These are phyloP conservation scores for Nakazawaea peltata DNA, from an alignment of 805 yeast species.

Conservation along the genomic window DNA sequence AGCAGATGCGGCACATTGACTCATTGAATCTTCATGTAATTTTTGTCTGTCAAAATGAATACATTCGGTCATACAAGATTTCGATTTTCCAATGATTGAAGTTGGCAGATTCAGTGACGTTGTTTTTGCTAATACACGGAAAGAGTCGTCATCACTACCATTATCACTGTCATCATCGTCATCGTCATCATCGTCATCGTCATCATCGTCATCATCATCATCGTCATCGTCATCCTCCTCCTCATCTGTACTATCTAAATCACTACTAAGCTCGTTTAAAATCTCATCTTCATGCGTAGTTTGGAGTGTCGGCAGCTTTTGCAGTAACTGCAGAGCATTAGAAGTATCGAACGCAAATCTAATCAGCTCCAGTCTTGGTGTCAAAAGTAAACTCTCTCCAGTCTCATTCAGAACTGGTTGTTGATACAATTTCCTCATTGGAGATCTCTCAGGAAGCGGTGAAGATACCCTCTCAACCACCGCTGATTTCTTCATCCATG, in stretches of 20 bases:
- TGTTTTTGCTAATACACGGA: constrained; percentile 9
- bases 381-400: constrained; percentile 15
- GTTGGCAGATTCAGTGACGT: constrained; percentile 9
- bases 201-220: background rate
- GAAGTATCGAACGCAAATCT: constrained; percentile 28
- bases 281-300: too few relatives aligned
- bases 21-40: constrained; percentile 13
- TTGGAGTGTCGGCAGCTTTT: background rate
- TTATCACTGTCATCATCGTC: constrained; percentile 17
- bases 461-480: too few relatives aligned
- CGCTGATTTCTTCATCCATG: constrained; percentile 39
- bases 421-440: constrained; percentile 20
- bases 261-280: background rate
- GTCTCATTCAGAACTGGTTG: constrained; percentile 19
- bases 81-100: background rate
- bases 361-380: constrained; percentile 32
- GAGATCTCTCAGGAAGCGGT: too few relatives aligned
- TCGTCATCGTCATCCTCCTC: constrained; percentile 8
- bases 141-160: constrained; percentile 14
- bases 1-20: constrained; percentile 12
- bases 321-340: constrained; percentile 10
- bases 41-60: constrained; percentile 6
- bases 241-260: constrained; percentile 10
- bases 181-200: constrained; percentile 5
- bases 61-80: background rate